Conservation (phyloP, 2,329 filamentous ascomycete species). For the Sporothrix pseudoabietina region DNA sequence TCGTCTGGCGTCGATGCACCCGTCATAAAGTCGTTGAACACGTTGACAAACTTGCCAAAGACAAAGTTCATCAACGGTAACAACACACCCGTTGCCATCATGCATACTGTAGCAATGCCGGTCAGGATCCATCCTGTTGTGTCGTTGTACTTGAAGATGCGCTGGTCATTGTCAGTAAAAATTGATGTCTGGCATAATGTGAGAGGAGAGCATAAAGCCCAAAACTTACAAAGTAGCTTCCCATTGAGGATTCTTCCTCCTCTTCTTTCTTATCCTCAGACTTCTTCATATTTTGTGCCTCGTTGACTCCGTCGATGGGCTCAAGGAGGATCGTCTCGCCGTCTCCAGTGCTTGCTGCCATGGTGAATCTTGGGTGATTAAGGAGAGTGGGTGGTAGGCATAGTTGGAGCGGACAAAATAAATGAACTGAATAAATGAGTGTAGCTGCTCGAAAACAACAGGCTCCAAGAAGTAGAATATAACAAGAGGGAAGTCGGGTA, state of each 20-base stretch:
- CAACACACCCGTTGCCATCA: slow-evolving; percentile 54
- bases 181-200: background rate
- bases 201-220: background rate
- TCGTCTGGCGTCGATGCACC: slow-evolving; percentile 31
- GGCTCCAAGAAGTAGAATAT: background rate
- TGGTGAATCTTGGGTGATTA: background rate
- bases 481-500: background rate
- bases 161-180: slow-evolving; percentile 20
- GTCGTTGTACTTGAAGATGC: slow-evolving; percentile 44
- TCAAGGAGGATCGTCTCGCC: slow-evolving; percentile 14
- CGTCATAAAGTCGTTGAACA: slow-evolving; percentile 40
- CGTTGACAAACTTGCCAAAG: slow-evolving; percentile 49
- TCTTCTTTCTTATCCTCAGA: background rate
- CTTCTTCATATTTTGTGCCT: background rate
- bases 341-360: slow-evolving; percentile 10
- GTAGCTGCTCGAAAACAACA: background rate
- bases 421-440: background rate
- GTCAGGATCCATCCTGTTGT: slow-evolving; percentile 45
- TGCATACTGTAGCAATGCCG: slow-evolving; percentile 42
- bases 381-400: background rate
- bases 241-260: slow-evolving; percentile 1
- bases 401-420: background rate
- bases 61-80: slow-evolving; percentile 63
- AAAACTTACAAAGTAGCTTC: slow-evolving; percentile 19
- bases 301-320: background rate